Percentiles rank a stretch among this genome's conserved stretches.
Conservation (phyloP, 768 basidiomycete species). For the Suillus clintonianus region DNA sequence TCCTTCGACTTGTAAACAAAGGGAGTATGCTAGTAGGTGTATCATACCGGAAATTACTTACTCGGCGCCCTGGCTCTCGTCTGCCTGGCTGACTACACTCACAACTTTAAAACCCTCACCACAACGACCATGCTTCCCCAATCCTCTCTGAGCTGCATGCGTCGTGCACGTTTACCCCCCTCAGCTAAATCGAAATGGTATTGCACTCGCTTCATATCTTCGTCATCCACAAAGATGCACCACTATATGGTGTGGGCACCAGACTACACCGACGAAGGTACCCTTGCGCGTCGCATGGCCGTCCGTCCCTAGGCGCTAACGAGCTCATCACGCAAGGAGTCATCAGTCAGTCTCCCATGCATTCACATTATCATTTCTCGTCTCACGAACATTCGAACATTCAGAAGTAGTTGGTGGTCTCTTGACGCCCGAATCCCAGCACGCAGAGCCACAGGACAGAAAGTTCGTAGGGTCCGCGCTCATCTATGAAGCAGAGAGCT, state of each 20-base stretch:
- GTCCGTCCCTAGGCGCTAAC: conserved; percentile 50
- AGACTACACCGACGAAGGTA: conserved; percentile 63
- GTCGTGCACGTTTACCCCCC: too few relatives aligned
- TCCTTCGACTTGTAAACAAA: background rate
- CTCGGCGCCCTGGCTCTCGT: background rate
- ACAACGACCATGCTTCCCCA: background rate
- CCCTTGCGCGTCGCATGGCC: conserved; percentile 55
- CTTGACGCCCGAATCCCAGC: conserved; percentile 60
- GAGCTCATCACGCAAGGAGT: conserved; percentile 43
- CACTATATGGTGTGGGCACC: conserved; percentile 60
- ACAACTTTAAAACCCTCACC: background rate
- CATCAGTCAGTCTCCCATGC: conserved; percentile 44
- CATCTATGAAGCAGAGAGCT: conserved; percentile 52
- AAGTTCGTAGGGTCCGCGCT: conserved; percentile 65
- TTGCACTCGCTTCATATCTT: background rate
- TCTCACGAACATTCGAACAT: conserved; percentile 15
- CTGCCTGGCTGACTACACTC: too few relatives aligned
- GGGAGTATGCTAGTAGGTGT: background rate
- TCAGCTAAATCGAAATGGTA: background rate
- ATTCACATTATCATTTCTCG: conserved; percentile 5
- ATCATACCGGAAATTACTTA: background rate
- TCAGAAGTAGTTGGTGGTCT: conserved; percentile 60
- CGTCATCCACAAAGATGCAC: background rate
- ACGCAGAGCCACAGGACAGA: conserved; percentile 44
- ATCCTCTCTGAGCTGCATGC: background rate